Base-by-base conservation (phyloP, 768 basidiomycete species). In the Lactarius sanguifluus region DNA sequence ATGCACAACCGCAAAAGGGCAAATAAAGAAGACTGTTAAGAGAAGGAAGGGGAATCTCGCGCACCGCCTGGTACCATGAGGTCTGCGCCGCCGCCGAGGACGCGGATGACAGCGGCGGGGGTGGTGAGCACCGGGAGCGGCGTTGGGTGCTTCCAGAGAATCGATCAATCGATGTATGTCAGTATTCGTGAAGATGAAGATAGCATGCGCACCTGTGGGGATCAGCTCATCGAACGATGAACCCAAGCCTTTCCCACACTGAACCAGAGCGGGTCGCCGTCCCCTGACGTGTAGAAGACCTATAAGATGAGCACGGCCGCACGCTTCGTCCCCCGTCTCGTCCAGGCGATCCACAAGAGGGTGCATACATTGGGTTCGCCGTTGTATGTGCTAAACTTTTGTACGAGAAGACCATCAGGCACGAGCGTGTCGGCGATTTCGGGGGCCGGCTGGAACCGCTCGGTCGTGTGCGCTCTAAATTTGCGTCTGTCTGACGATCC, bases 1-100 rank as follows among this genome's bases (percentile, higher is more conserved):
- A 72, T 85, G 82, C 52, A 89, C 78, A 67, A 91, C 89, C 91
- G 73, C 74, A 79, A 23, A n/a, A 65, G 64, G 60, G 67, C n/a
- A 36, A 12, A 12, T 36, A 56, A 62, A 64, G 15, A 16, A 16
- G 54, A 55, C 40, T 5, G 12, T 47, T 59, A 30, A 12, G 5
- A 40, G 18, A 28, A 47, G 1, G 38, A 23, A 43, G 57, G 50
- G 25, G 8, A 34, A 3, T n/a, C 54, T 43, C 34, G 79, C 86
- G 72, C 73, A 89, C 90, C 89, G 76, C 91, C 92, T 3, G 92
- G 91, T 40, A 90, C 86, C 91, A 95, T 94, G 9, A 94, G 82
- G 77, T 94, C 92, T 0, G 92, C 91, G 23, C 93, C 92, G 15
- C 85, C 85, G 2, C 85, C 78, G 15, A 95, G 81, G 32, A 87